Evolutionary conservation across 2,329 filamentous ascomycete genomes (phyloP).

Genomic region (Aspergillus hiratsukae): DNA sequence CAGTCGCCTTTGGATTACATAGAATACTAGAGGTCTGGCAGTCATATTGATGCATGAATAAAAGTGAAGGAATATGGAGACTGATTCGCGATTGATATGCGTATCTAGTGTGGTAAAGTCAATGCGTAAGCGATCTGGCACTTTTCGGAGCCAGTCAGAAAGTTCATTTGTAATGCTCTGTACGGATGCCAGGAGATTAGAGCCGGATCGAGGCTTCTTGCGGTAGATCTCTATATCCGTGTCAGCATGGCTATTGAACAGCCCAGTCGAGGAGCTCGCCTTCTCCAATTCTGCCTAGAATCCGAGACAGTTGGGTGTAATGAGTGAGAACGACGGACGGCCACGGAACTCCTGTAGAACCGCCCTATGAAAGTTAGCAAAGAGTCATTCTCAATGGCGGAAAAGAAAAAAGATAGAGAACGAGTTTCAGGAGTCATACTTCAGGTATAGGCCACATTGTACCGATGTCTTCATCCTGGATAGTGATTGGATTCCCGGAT

Average conservation of each 20-base stretch:
- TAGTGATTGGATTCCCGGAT: slow-evolving; percentile 52
- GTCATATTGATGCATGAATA: slow-evolving; percentile 58
- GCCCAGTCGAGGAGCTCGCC: slow-evolving; percentile 12
- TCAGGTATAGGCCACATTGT: slow-evolving; percentile 33
- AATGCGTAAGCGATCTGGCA: slow-evolving; percentile 47
- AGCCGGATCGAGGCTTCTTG: slow-evolving; percentile 44
- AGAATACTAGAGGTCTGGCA: slow-evolving; percentile 50
- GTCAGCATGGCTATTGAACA: slow-evolving; percentile 5
- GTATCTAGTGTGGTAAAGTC: slow-evolving; percentile 43
- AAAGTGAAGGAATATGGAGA: slow-evolving; percentile 52
- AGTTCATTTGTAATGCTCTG: slow-evolving; percentile 49
- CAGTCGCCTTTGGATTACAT: slow-evolving; percentile 49
- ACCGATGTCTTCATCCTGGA: slow-evolving; percentile 52
- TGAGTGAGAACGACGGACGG: slow-evolving; percentile 47
- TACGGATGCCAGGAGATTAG: slow-evolving; percentile 47
- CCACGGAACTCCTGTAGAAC: slow-evolving; percentile 28
- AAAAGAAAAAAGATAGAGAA: no score
- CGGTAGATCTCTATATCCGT: slow-evolving; percentile 44
- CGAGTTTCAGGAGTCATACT: slow-evolving; percentile 13
- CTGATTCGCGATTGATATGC: slow-evolving; percentile 45
- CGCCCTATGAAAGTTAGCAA: slow-evolving; percentile 11
- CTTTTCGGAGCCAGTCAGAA: slow-evolving; percentile 46
- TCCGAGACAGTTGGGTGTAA: slow-evolving; percentile 52
- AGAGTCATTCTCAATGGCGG: no score
- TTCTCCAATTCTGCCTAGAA: slow-evolving; percentile 48